Evolutionary conservation across 1,284 basidiomycete species (phyloP).

Genomic region (Papiliotrema flavescens): DNA sequence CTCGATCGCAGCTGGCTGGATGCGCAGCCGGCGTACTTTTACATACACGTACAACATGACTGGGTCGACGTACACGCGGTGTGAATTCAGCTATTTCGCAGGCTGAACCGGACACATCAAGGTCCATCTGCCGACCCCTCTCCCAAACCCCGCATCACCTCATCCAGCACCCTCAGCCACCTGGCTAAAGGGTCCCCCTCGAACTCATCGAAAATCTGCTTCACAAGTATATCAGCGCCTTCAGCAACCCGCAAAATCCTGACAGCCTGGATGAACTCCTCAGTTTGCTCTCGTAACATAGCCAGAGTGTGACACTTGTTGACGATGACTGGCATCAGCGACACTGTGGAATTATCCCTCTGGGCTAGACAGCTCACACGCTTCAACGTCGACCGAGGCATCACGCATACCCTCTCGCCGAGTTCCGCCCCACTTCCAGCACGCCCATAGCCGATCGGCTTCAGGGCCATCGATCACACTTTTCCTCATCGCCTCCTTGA

Average conservation of each 20-base stretch:
- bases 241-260: not conserved
- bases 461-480: slow-evolving; percentile 6
- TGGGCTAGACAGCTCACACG: not conserved
- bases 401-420: not conserved
- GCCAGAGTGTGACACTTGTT: not conserved
- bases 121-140: too few species aligned
- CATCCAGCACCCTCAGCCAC: slow-evolving; percentile 1
- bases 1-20: too few species aligned
- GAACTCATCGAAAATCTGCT: not conserved
- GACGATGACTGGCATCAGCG: not conserved
- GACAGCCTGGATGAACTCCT: not conserved
- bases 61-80: too few species aligned
- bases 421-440: slow-evolving; percentile 6
- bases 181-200: not conserved
- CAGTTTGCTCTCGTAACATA: not conserved
- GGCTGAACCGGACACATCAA: too few species aligned
- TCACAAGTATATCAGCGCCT: not conserved
- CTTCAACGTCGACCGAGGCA: slow-evolving; percentile 1
- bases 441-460: slow-evolving; percentile 11
- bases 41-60: too few species aligned
- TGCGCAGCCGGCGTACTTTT: too few species aligned
- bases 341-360: not conserved
- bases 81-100: too few species aligned
- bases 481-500: slow-evolving; percentile 11
- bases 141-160: not conserved